These are phyloP conservation scores for Wickerhamiella pararugosa DNA, from an alignment of 1,139 yeast genomes.

Conservation along the genomic window DNA sequence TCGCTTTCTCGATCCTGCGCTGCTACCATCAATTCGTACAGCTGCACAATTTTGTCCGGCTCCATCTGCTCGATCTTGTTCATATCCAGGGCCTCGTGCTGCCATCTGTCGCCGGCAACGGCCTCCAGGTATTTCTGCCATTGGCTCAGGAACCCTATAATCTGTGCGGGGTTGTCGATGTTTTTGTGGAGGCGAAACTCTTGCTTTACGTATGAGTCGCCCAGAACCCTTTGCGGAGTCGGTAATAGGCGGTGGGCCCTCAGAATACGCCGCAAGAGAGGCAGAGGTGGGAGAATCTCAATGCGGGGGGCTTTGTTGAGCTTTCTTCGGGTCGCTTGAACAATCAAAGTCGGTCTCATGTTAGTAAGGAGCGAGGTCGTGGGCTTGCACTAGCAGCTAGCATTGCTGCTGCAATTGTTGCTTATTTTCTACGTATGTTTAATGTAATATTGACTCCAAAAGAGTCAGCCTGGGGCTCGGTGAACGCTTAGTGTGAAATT, in stretches of 20 bases:
- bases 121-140: constrained; percentile 78
- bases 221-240: constrained; percentile 53
- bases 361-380: neutral
- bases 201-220: constrained; percentile 77
- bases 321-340: constrained; percentile 44
- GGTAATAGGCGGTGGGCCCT: constrained; percentile 67
- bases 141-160: constrained; percentile 79
- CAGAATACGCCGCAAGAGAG: constrained; percentile 58
- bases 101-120: constrained; percentile 69
- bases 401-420: too few species aligned
- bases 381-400: neutral
- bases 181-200: constrained; percentile 80
- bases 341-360: constrained; percentile 38
- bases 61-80: constrained; percentile 66
- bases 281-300: constrained; percentile 69
- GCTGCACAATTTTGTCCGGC: constrained; percentile 83
- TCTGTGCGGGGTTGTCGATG: constrained; percentile 80
- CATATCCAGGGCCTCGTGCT: constrained; percentile 47
- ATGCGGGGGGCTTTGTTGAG: constrained; percentile 31
- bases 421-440: too few species aligned
- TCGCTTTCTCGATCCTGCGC: constrained; percentile 28
- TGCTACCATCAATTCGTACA: constrained; percentile 57
- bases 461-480: too few species aligned
- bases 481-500: too few species aligned
- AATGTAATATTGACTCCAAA: too few species aligned